Evolutionary conservation across 2,329 filamentous ascomycete genomes (phyloP), one percentile per base, ranked within the genome.

Genomic region (Sclerotinia borealis): DNA sequence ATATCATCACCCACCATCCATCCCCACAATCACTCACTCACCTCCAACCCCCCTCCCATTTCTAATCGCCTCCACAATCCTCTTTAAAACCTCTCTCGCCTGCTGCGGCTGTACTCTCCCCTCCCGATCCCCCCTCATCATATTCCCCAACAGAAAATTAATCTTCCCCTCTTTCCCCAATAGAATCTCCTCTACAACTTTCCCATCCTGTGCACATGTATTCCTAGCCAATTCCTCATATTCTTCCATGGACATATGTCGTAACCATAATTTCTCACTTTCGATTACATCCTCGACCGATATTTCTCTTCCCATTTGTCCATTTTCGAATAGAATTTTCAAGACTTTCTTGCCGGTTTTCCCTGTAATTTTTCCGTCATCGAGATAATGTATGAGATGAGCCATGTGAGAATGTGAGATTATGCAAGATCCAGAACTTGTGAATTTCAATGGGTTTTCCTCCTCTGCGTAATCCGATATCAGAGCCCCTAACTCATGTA

Each of bases 401-500:
- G 79, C 81, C 17, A 83, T 74, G 10, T 70, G 29, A 10, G 47
- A 17, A 15, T 65, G 37, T 7, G 68, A 47, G 17, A 75, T 68
- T 1, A 73, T 56, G 45, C 70, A 73, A 7, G 63, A 51, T 1
- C 72, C 73, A 11, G 68, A 64, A 1, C 45, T 51, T 2, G 68
- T 71, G 49, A 73, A 69, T 4, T 59, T 22, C 6, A 73, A 62
- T 2, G 71, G 66, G 31, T 71, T 69, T 10, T 69, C 68, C 17
- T 69, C 68, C 9, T 71, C 68, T 5, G 63, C 56, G 8, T 59
- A 17, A 49, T 84, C 82, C 1, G 83, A 80, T 15, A 84, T 85
- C 13, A 92, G 76, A 1, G 87, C 86, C 9, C 89, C 90, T 3
- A 92, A 80, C 71, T 92, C 89, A 71, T 93, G 89, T 36, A 92